A percentile compares a stretch with the other conserved stretches of the same genome.
phyloP scores from a whole-genome alignment of 2,329 filamentous ascomycete genomes.

The Immersiporthe knoxdaviesiana region DNA sequence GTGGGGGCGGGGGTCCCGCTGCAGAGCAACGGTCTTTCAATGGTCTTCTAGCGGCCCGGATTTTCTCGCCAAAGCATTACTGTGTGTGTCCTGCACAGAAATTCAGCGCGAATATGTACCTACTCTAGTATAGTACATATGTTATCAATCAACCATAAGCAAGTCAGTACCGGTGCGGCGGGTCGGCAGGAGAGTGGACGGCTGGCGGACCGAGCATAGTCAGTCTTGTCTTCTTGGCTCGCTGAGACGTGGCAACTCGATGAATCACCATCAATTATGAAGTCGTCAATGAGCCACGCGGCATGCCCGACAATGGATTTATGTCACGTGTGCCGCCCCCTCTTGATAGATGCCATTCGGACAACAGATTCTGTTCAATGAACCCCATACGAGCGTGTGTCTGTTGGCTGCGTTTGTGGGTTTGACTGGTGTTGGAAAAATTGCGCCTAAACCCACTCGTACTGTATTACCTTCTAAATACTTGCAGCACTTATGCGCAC shows the following conservation, averaged over 20 bases:
- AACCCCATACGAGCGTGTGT: background rate
- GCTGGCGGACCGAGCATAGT: background rate
- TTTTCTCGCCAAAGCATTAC: background rate
- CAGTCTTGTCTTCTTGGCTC: background rate
- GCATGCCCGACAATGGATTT: background rate
- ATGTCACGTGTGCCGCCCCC: background rate
- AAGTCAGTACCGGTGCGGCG: constrained; percentile 7
- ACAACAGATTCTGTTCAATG: background rate
- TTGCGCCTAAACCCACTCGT: background rate
- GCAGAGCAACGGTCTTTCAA: background rate
- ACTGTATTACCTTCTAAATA: no score
- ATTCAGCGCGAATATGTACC: background rate
- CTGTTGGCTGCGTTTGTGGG: background rate
- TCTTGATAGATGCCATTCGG: background rate
- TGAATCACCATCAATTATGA: constrained; percentile 10
- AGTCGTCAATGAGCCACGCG: background rate
- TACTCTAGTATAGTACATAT: background rate
- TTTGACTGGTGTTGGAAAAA: background rate
- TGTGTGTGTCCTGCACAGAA: background rate
- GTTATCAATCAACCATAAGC: no score
- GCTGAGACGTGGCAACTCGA: constrained; percentile 5
- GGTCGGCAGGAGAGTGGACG: constrained; percentile 1
- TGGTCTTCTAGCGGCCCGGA: background rate
- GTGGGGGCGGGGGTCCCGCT: background rate
- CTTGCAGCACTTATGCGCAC: no score